These are phyloP conservation scores for Ganoderma leucocontextum DNA, from an alignment of 1,284 basidiomycete genomes.

Conservation along the genomic window DNA sequence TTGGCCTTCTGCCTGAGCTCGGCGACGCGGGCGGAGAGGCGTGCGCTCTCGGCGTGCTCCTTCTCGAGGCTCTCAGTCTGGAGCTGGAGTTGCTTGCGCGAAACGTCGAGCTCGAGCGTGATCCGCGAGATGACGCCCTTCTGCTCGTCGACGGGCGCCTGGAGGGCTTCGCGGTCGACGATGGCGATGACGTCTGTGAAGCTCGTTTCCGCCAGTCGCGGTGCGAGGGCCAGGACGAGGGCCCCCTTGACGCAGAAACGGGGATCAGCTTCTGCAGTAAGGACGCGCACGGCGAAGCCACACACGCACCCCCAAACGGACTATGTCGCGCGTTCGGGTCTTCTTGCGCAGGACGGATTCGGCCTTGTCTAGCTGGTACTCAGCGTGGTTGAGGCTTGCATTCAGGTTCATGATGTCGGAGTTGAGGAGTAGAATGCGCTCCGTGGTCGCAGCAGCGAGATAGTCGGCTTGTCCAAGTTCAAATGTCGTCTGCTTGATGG, in stretches of 20 bases:
- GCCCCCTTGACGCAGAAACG: background rate
- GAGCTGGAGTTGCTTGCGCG: constrained; percentile 11
- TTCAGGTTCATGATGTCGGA: constrained; percentile 10
- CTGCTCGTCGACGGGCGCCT: constrained; percentile 7
- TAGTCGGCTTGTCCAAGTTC: constrained; percentile 3
- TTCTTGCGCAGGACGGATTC: constrained; percentile 7
- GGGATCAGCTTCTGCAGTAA: no score
- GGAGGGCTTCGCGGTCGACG: constrained; percentile 8
- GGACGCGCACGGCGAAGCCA: no score
- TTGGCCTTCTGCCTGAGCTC: constrained; percentile 5
- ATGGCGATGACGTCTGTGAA: constrained; percentile 2
- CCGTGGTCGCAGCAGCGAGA: background rate
- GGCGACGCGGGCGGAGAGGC: constrained; percentile 7
- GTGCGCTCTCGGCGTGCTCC: constrained; percentile 8
- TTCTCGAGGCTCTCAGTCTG: constrained; percentile 11
- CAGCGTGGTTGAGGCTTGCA: constrained; percentile 5
- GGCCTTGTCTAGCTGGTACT: constrained; percentile 8
- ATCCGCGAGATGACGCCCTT: background rate
- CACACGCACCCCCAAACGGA: constrained; percentile 9
- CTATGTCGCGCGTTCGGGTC: constrained; percentile 6
- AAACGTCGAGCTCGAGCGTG: constrained; percentile 10
- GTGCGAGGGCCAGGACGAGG: background rate
- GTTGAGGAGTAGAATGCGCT: constrained; percentile 10
- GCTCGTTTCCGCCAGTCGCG: background rate
- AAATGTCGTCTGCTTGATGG: constrained; percentile 12